Conservation (phyloP, 176 grass and related monocot genomes). For the Rhynchospora pubera region DNA sequence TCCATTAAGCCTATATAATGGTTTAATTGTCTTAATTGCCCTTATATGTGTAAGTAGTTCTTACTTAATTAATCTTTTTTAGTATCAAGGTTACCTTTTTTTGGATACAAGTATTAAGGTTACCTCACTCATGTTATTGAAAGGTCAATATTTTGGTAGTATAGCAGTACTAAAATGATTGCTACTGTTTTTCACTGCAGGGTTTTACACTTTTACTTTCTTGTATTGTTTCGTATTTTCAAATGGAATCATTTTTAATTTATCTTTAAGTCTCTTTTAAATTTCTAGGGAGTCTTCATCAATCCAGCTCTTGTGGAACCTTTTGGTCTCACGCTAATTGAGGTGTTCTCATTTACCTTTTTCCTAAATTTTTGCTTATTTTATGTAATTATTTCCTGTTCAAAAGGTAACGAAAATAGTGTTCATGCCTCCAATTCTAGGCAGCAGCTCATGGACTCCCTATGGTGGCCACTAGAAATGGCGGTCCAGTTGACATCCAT, state of each 20-base stretch:
- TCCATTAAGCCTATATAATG: neutral
- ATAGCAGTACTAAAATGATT: neutral
- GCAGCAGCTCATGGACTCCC: constrained; percentile 94
- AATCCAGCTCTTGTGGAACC: constrained; percentile 98
- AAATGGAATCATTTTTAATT: neutral
- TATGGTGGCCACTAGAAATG: constrained; percentile 95
- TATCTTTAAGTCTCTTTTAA: neutral
- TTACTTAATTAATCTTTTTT: neutral
- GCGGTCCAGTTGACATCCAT: constrained; percentile 85
- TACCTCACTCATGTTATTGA: neutral
- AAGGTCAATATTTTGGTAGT: neutral
- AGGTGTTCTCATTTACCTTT: constrained; percentile 38
- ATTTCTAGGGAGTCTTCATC: constrained; percentile 90
- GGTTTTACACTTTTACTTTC: neutral
- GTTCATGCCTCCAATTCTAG: constrained; percentile 26
- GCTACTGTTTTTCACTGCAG: neutral
- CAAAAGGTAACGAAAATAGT: neutral
- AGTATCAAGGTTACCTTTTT: neutral
- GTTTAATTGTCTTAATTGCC: neutral
- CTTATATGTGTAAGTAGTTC: neutral
- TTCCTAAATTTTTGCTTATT: neutral
- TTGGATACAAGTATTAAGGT: too few relatives aligned
- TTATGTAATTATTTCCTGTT: neutral
- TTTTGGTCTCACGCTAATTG: constrained; percentile 94
- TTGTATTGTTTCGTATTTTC: neutral